Conservation (phyloP, 2,329 filamentous ascomycete genomes). For the Clarireedia hainanense region DNA sequence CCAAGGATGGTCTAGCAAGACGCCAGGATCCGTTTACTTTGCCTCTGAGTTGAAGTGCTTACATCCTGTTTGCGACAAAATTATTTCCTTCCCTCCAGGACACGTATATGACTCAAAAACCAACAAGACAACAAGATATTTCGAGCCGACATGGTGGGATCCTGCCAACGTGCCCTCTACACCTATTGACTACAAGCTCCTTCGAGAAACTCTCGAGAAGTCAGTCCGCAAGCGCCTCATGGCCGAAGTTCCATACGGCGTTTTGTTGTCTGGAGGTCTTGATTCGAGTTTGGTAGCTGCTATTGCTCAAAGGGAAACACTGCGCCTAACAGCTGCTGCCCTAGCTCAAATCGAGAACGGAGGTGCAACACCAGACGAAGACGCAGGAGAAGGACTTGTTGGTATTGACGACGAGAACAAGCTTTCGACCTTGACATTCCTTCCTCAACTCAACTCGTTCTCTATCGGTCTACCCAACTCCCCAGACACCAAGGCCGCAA, state of each 20-base stretch:
- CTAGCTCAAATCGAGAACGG: constrained; percentile 37
- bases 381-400: constrained; percentile 66
- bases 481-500: constrained; percentile 83
- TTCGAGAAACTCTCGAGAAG: constrained; percentile 78
- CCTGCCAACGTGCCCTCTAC: constrained; percentile 66
- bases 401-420: constrained; percentile 92
- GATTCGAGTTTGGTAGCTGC: constrained; percentile 93
- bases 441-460: constrained; percentile 96
- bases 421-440: constrained; percentile 79
- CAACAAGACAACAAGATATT: constrained; percentile 78
- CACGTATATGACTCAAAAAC: constrained; percentile 96
- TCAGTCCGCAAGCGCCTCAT: constrained; percentile 94
- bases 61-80: constrained; percentile 88
- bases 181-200: constrained; percentile 73
- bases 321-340: constrained; percentile 63
- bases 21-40: constrained; percentile 84
- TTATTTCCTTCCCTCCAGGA: constrained; percentile 87
- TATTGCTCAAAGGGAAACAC: constrained; percentile 88
- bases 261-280: constrained; percentile 86
- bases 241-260: constrained; percentile 97
- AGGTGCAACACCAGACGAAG: constrained; percentile 43
- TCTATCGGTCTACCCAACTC: constrained; percentile 92
- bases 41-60: constrained; percentile 95
- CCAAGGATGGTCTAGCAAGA: constrained; percentile 80
- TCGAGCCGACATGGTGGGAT: constrained; percentile 89